These are phyloP conservation scores for Pythium guiyangense DNA, from an alignment of 352 stramenopile species.

Conservation along the genomic window DNA sequence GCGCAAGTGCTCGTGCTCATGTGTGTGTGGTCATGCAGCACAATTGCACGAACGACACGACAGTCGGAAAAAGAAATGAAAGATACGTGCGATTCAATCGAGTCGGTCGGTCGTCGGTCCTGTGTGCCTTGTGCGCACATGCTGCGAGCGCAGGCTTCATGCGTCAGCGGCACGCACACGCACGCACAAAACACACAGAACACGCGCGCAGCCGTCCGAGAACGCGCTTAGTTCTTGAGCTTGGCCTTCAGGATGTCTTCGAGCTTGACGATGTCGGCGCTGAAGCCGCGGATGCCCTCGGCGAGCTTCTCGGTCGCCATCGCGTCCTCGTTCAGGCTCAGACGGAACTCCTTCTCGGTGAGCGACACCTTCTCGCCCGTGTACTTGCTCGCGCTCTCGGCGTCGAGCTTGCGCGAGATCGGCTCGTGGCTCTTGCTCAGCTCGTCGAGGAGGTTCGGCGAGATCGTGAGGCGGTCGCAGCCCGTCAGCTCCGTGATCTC, in stretches of 20 bases:
- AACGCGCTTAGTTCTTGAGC: conserved; percentile 69
- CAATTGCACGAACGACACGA: not conserved
- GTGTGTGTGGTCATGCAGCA: not conserved
- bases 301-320: conserved; percentile 98
- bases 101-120: no score
- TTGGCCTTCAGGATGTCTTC: conserved; percentile 97
- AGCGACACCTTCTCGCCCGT: conserved; percentile 74
- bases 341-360: conserved; percentile 95
- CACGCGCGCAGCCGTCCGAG: not conserved
- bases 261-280: conserved; percentile 97
- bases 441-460: conserved; percentile 91
- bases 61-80: not conserved
- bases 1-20: not conserved
- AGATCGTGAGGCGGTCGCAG: conserved; percentile 98
- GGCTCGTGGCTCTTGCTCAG: conserved; percentile 73
- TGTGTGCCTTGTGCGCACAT: no score
- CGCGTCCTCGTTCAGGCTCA: conserved; percentile 97
- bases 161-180: not conserved
- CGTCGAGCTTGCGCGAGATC: conserved; percentile 83
- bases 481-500: conserved; percentile 97
- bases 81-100: no score
- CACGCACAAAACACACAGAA: no score
- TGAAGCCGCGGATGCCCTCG: conserved; percentile 97
- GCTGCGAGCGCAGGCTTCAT: not conserved
- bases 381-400: conserved; percentile 73